Conservation (phyloP, 2,329 filamentous ascomycete species). For the Lomentospora prolificans region DNA sequence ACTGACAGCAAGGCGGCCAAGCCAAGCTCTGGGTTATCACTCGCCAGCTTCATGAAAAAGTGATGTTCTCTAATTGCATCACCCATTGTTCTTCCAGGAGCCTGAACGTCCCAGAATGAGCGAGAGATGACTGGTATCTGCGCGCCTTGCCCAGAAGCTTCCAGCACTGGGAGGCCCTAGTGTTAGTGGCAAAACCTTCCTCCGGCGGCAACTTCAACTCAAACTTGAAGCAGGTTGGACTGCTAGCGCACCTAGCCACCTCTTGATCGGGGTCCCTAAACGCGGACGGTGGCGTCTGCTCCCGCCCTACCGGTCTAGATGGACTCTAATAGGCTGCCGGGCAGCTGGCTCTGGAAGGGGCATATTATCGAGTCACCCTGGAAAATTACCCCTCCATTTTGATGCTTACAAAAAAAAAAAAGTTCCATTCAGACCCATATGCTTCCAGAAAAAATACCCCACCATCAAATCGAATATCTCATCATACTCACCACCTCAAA, state of each 20-base stretch:
- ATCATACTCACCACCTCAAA: background rate
- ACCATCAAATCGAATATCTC: slow-evolving; percentile 1
- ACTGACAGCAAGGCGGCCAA: slow-evolving; percentile 29
- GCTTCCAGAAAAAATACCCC: slow-evolving; percentile 3
- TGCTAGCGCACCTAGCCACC: background rate
- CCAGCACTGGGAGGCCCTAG: background rate
- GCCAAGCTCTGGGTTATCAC: slow-evolving; percentile 28
- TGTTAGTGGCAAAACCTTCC: background rate
- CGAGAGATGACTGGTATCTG: background rate
- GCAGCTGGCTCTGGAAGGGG: background rate
- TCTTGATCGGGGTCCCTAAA: too few species aligned
- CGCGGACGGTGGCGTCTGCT: too few species aligned
- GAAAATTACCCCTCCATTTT: slow-evolving; percentile 4
- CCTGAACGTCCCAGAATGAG: background rate
- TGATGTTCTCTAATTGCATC: background rate
- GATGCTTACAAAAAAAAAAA: background rate
- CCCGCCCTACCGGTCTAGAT: too few species aligned
- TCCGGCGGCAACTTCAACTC: background rate
- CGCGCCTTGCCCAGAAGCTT: background rate
- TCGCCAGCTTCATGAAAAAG: slow-evolving; percentile 46
- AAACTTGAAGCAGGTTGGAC: too few species aligned
- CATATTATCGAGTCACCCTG: background rate
- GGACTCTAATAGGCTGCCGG: too few species aligned
- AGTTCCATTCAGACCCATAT: background rate
- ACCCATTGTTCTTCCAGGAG: background rate